These are phyloP conservation scores for Plasmodium relictum DNA, from an alignment of 169 alveolate species.

Conservation along the genomic window DNA sequence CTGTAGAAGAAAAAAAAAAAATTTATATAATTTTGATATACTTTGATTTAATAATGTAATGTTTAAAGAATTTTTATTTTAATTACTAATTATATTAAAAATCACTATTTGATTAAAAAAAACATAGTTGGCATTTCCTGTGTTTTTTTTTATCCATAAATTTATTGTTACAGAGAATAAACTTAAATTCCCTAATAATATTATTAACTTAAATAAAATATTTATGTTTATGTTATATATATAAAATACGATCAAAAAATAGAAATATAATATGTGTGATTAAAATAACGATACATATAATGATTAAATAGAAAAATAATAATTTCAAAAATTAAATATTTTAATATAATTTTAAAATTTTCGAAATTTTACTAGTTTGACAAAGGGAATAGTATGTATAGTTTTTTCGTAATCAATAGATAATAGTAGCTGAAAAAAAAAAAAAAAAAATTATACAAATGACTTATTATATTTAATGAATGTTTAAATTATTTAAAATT, in stretches of 20 bases:
- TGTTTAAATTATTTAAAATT: not conserved
- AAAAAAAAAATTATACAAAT: not conserved
- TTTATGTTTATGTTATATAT: not conserved
- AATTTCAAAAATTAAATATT: not conserved
- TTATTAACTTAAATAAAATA: slow-evolving; percentile 4
- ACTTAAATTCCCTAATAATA: slow-evolving; percentile 15
- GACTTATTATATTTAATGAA: not conserved
- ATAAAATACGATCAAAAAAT: not conserved
- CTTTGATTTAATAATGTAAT: too few species aligned
- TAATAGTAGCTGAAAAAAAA: slow-evolving; percentile 28
- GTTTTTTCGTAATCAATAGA: slow-evolving; percentile 54
- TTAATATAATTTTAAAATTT: not conserved
- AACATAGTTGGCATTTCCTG: slow-evolving; percentile 72
- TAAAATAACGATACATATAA: not conserved
- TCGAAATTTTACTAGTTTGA: slow-evolving; percentile 36
- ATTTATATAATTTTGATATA: not conserved
- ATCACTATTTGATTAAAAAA: slow-evolving; percentile 59
- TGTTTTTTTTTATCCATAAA: slow-evolving; percentile 66
- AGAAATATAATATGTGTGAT: not conserved
- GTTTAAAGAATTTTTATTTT: not conserved
- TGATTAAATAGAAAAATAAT: not conserved
- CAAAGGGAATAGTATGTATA: slow-evolving; percentile 49
- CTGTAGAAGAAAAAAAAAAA: slow-evolving; percentile 27
- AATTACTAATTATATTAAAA: slow-evolving; percentile 65
- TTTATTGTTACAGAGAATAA: slow-evolving; percentile 45